Percentiles rank a stretch among this genome's conserved stretches.
Evolutionary conservation across 371 early-diverging fungal species (phyloP).

Genomic region (Coemansia sp.): DNA sequence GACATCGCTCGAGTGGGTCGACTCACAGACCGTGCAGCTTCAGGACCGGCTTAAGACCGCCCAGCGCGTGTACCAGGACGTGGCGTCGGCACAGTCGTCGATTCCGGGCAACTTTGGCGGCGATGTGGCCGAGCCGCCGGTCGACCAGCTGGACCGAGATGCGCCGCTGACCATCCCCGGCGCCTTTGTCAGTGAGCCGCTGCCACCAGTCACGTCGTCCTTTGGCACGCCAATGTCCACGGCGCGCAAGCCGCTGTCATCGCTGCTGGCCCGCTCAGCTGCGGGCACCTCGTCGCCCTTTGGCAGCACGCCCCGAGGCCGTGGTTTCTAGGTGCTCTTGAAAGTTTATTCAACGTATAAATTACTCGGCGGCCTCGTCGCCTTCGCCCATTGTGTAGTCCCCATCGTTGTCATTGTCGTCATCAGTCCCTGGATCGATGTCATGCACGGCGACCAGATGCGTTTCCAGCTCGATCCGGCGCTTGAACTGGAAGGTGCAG

Average conservation of each 20-base stretch:
- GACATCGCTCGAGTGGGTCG: conserved; percentile 90
- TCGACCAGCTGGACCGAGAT: not conserved
- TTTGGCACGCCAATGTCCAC: conserved; percentile 31
- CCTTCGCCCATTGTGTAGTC: too few relatives aligned
- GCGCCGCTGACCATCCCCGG: conserved; percentile 28
- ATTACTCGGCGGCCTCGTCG: too few relatives aligned
- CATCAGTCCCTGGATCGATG: not conserved
- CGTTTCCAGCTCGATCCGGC: conserved; percentile 23
- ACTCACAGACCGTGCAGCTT: conserved; percentile 50
- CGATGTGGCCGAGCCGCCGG: not conserved
- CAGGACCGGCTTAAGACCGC: conserved; percentile 46
- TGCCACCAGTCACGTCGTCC: conserved; percentile 30
- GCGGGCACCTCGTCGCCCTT: conserved; percentile 18
- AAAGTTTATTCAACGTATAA: too few relatives aligned
- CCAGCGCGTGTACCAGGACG: conserved; percentile 41
- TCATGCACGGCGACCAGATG: conserved; percentile 34
- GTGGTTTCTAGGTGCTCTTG: conserved; percentile 11
- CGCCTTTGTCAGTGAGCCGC: conserved; percentile 28
- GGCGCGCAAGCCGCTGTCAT: not conserved
- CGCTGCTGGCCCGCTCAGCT: conserved; percentile 6
- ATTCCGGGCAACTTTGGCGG: conserved; percentile 11
- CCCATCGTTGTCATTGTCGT: not conserved
- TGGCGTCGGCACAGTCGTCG: conserved; percentile 28
- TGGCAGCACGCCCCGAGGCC: conserved; percentile 19
- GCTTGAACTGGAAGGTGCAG: conserved; percentile 45